Base-by-base conservation (phyloP, 1,139 yeast species). In the Sugiyamaella japonica region DNA sequence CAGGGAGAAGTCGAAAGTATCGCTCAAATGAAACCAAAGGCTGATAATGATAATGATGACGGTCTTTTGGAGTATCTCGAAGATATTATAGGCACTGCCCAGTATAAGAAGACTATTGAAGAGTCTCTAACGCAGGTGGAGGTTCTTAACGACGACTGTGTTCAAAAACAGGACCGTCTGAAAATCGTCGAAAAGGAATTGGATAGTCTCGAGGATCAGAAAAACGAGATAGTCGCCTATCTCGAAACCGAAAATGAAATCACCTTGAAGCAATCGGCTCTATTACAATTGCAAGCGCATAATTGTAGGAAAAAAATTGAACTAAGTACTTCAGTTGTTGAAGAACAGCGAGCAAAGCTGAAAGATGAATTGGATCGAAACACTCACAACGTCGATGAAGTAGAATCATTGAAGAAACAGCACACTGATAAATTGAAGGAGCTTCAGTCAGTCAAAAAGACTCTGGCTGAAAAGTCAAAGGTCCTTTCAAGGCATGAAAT, bases 1-100 rank as follows among this genome's bases (percentile, higher is more conserved):
- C 99, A 95, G 72, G 99, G 99, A 65, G 99, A 95, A 70, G 99
- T 95, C 39, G 99, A 95, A 72, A 86, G 93, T 56, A 95, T 95
- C 67, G 97, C 99, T 0, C 98, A 93, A 70, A 95, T 95, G 99
- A 91, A 91, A 67, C 88, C 99, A 8, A 93, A 93, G 67, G 98
- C 97, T 0, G 98, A 93, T 65, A 82, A 79, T 52, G 97, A 90
- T 55, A 84, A 83, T 61, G 99, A 93, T 63, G 99, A 93, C 68
- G 99, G 99, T 0, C 74, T 95, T 36, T 72, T 95, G 48, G 99
- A 95, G 66, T 95, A 93, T 68, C 73, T 95, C 58, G 99, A 95
- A 68, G 99, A 95, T 73, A 93, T 95, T 52, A 93, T 95, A 56
- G 99, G 99, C 2, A 95, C 99, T 0, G 78, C 97, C 0, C 79